Evolutionary conservation across 2,329 filamentous ascomycete species (phyloP).

Genomic region (Aspergillus spinulosporus): DNA sequence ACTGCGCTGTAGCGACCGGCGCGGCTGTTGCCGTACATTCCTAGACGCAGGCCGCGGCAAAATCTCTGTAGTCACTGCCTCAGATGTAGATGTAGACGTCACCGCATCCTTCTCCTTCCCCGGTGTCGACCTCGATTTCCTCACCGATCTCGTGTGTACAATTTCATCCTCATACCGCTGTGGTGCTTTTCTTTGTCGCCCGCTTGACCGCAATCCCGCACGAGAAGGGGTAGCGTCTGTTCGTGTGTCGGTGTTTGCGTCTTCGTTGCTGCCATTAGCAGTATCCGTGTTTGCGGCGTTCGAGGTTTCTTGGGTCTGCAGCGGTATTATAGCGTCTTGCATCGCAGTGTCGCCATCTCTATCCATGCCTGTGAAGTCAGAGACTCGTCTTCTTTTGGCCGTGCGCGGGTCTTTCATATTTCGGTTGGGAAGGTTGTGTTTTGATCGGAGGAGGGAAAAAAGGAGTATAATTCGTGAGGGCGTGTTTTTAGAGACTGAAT

Average conservation of each 20-base stretch:
- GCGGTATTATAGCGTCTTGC: constrained; percentile 19
- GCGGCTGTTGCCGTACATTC: constrained; percentile 12
- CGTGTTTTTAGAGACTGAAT: not conserved
- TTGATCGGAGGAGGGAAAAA: not conserved
- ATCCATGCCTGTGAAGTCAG: constrained; percentile 25
- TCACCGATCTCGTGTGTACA: constrained; percentile 22
- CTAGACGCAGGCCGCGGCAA: too few species aligned
- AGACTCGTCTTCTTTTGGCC: constrained; percentile 40
- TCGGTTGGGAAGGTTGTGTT: not conserved
- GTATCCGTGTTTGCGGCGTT: constrained; percentile 12
- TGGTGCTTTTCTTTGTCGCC: constrained; percentile 37
- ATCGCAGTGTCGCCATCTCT: constrained; percentile 34
- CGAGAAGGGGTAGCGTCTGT: constrained; percentile 23
- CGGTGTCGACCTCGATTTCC: constrained; percentile 16
- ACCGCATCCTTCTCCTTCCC: not conserved
- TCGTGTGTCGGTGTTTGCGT: not conserved
- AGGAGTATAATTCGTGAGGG: not conserved
- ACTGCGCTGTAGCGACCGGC: constrained; percentile 7
- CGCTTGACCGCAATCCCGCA: constrained; percentile 34
- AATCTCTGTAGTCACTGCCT: not conserved
- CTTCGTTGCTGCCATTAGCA: not conserved
- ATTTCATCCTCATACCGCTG: constrained; percentile 32
- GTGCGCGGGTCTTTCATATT: constrained; percentile 38
- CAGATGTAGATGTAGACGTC: constrained; percentile 3
- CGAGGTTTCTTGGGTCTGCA: not conserved